Conservation (phyloP, 768 basidiomycete genomes). For the Leccinum variicolor region DNA sequence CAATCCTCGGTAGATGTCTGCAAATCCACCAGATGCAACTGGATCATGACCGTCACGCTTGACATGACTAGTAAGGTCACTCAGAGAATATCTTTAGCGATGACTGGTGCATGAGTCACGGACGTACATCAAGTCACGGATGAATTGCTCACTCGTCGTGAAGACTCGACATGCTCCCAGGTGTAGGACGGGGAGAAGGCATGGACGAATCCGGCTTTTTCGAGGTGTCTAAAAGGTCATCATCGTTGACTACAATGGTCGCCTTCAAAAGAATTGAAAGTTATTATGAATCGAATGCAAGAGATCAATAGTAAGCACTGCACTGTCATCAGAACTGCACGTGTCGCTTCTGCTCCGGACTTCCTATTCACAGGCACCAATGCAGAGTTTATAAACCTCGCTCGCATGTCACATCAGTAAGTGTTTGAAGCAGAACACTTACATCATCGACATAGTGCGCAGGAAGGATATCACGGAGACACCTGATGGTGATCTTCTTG, state of each 20-base stretch:
- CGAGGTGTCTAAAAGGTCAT: background rate
- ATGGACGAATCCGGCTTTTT: background rate
- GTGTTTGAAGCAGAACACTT: background rate
- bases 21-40: constrained; percentile 13
- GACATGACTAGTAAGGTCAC: constrained; percentile 8
- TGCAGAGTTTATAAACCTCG: background rate
- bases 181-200: background rate
- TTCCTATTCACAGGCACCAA: background rate
- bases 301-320: background rate
- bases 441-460: constrained; percentile 5
- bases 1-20: constrained; percentile 16
- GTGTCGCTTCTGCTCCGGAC: background rate
- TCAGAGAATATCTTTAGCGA: background rate
- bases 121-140: constrained; percentile 5
- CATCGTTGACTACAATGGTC: background rate
- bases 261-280: background rate
- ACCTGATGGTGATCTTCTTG: background rate
- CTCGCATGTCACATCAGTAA: no score
- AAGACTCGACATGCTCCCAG: background rate
- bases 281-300: background rate
- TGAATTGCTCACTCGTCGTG: constrained; percentile 1
- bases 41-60: constrained; percentile 11
- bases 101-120: background rate
- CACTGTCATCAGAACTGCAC: background rate
- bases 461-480: constrained; percentile 7